Evolutionary conservation across 2,329 filamentous ascomycete species (phyloP).

Genomic region (Colletotrichum lupini): DNA sequence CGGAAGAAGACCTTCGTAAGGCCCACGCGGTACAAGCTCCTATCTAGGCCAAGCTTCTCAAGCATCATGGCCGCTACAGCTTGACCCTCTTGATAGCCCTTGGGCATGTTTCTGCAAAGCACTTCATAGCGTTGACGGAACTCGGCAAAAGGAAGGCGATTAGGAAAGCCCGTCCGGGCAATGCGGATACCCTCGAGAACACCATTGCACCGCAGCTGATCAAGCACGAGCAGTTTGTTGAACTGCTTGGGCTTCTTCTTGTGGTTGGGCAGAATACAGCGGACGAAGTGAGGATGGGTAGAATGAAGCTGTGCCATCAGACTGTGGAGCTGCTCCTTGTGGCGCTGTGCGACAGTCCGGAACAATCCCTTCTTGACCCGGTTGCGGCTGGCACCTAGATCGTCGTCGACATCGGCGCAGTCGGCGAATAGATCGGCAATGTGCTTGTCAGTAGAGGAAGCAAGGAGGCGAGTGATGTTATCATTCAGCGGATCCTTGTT

Average conservation of each 20-base stretch:
- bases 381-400: constrained; percentile 72
- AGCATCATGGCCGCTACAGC: constrained; percentile 87
- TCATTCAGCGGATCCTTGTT: constrained; percentile 99
- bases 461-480: constrained; percentile 90
- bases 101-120: constrained; percentile 87
- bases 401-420: constrained; percentile 85
- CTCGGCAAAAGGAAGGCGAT: constrained; percentile 89
- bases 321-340: constrained; percentile 98
- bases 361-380: constrained; percentile 98
- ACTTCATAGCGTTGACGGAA: constrained; percentile 98
- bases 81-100: constrained; percentile 91
- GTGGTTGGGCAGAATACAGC: constrained; percentile 97
- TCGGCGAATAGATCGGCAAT: constrained; percentile 88
- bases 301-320: constrained; percentile 94
- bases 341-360: constrained; percentile 93
- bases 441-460: constrained; percentile 84
- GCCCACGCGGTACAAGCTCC: constrained; percentile 88
- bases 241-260: constrained; percentile 97
- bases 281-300: constrained; percentile 97
- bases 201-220: constrained; percentile 98
- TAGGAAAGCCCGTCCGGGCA: constrained; percentile 95
- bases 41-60: constrained; percentile 87
- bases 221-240: constrained; percentile 89
- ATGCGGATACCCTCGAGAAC: constrained; percentile 99
- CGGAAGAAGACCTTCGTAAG: constrained; percentile 98